Evolutionary conservation across 2,329 filamentous ascomycete species (phyloP), one percentile per base, ranked within the genome.

Genomic region (Orbilia ellipsospora): DNA sequence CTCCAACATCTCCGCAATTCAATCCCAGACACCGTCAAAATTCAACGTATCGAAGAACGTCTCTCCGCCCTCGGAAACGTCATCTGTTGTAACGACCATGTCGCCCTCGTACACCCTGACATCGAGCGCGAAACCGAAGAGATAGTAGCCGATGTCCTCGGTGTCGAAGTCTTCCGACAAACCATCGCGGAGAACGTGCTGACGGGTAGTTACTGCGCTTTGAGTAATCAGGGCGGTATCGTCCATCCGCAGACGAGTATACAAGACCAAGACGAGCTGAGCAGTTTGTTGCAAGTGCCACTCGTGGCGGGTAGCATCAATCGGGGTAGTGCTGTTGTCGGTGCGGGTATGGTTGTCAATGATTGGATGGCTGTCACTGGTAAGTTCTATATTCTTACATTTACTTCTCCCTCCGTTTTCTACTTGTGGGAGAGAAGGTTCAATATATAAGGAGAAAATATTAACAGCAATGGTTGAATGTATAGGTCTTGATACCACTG

Each of bases 111-210:
- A 77, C 95, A 99, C 83, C 95, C 95, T 10, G 95, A 99, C 81
- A 87, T 99, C 75, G 95, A 98, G 87, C 91, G 94, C 77, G 95
- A 99, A 86, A 97, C 94, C 15, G 95, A 99, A 84, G 95, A 99
- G 85, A 97, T 99, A 80, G 94, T 99, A 81, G 93, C 95, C 80
- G 95, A 99, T 82, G 92, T 96, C 73, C 85, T 96, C 18, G 92
- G 92, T 77, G 92, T 96, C 70, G 92, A 96, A 83, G 92, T 95
- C 10, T 96, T 95, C 85, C 86, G 92, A 77, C 95, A 99, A 86
- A 98, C 95, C 55, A 91, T 99, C 76, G 93, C 94, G 80, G 94
- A 97, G 84, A 97, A 98, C 82, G 95, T 99, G 70, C 89, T 99
- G 28, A 95, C 96, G 44, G 95, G 95, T 76, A 93, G 90, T 60